A percentile compares a stretch with the other conserved stretches of the same genome.
These are phyloP conservation scores for Bremia lactucae DNA, from an alignment of 352 stramenopile genomes.

Conservation along the genomic window DNA sequence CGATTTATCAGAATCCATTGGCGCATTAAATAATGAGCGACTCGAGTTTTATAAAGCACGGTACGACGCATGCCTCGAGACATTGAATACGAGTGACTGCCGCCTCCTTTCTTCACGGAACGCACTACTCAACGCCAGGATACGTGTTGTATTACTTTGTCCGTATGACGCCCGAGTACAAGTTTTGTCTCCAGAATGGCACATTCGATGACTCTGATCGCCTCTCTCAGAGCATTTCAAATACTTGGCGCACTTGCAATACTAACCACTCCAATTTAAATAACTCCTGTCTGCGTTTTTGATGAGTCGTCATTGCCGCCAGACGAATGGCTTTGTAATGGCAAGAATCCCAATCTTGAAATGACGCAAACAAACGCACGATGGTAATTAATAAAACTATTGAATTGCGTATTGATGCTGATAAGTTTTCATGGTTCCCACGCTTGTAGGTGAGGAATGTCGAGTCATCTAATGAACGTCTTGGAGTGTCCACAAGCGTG, in stretches of 20 bases:
- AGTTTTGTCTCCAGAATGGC: constrained; percentile 93
- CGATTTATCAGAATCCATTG: constrained; percentile 92
- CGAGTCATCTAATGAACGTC: too few species aligned
- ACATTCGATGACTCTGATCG: constrained; percentile 98
- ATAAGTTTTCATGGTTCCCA: not conserved
- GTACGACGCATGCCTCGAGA: constrained; percentile 85
- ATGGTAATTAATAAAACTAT: constrained; percentile 15
- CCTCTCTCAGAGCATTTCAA: constrained; percentile 91
- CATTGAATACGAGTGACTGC: constrained; percentile 69
- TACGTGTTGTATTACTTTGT: constrained; percentile 99
- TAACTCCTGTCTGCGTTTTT: constrained; percentile 98
- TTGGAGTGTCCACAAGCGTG: too few species aligned
- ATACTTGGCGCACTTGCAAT: constrained; percentile 85
- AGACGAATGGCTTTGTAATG: constrained; percentile 92
- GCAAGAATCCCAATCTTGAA: constrained; percentile 93
- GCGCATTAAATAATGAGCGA: constrained; percentile 86
- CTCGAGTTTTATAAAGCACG: constrained; percentile 83
- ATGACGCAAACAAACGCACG: constrained; percentile 82
- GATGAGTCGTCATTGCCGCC: constrained; percentile 78
- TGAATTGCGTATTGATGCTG: constrained; percentile 1
- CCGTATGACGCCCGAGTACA: constrained; percentile 92
- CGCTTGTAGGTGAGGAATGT: constrained; percentile 87
- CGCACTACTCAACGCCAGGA: constrained; percentile 86
- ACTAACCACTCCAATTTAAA: constrained; percentile 91
- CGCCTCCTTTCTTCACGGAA: constrained; percentile 96